Evolutionary conservation across 176 grass and related monocot species (phyloP).

Genomic region (Musa beccarii): DNA sequence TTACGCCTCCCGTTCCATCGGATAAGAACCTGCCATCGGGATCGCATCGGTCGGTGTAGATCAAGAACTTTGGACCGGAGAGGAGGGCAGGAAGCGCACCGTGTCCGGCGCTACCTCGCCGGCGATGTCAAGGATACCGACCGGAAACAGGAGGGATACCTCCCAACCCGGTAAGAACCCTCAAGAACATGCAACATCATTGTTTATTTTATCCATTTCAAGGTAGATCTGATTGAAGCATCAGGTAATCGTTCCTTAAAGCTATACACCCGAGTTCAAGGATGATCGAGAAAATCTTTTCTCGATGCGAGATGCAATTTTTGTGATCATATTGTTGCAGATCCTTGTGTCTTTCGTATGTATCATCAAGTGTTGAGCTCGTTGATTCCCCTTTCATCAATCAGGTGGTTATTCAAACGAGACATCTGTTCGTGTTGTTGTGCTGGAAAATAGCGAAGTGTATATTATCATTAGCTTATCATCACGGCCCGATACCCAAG

Average conservation of each 20-base stretch:
- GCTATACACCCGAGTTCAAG: no score
- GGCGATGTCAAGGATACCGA: background rate
- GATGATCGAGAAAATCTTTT: background rate
- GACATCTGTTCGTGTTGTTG: constrained; percentile 47
- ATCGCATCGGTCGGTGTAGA: background rate
- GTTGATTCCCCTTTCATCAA: background rate
- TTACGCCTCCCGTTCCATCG: background rate
- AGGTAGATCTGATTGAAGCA: background rate
- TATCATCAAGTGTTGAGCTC: background rate
- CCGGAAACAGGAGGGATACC: background rate
- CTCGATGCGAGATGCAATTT: background rate
- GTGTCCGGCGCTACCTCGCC: background rate
- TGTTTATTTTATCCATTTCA: background rate
- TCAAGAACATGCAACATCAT: no score
- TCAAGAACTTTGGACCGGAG: background rate
- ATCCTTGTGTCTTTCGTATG: background rate
- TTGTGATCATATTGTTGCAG: background rate
- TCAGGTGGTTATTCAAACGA: constrained; percentile 37
- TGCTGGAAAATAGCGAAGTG: constrained; percentile 59
- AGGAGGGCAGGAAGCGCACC: background rate
- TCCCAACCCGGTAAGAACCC: background rate
- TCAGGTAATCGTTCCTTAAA: background rate
- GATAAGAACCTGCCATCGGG: background rate
- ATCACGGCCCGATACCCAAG: constrained; percentile 47
- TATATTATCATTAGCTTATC: constrained; percentile 79